Percentiles rank a stretch among this genome's conserved stretches.
Evolutionary conservation across 495 filamentous ascomycete species (phyloP).

Genomic region (Talaromyces wortmannii): DNA sequence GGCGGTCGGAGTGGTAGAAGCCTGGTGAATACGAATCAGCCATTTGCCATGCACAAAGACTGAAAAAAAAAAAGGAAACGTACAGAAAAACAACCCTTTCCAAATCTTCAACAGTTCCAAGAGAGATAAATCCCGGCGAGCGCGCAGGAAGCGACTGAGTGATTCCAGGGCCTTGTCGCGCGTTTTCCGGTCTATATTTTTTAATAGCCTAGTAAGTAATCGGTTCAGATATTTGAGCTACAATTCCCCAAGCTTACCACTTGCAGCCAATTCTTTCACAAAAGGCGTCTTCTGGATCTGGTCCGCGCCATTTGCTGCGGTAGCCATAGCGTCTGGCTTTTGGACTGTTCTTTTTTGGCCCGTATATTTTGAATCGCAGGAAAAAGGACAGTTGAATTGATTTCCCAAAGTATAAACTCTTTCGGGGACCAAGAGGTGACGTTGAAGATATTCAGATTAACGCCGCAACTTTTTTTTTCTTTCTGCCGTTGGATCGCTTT

Average conservation of each 20-base stretch:
- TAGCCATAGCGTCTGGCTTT: constrained; percentile 1
- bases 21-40: too few species aligned
- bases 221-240: too few species aligned
- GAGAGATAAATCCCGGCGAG: constrained; percentile 56
- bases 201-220: too few species aligned
- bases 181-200: constrained; percentile 60
- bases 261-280: constrained; percentile 69
- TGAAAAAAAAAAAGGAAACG: constrained; percentile 5
- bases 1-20: constrained; percentile 91
- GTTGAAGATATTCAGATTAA: background rate
- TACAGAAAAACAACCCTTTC: constrained; percentile 95
- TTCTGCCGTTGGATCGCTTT: background rate
- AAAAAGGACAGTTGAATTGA: background rate
- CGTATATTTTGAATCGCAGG: background rate
- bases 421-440: too few species aligned
- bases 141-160: constrained; percentile 69
- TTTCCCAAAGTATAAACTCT: too few species aligned
- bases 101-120: constrained; percentile 87
- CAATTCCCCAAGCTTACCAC: constrained; percentile 42
- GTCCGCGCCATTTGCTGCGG: constrained; percentile 16
- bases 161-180: constrained; percentile 76
- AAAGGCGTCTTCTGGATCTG: constrained; percentile 59
- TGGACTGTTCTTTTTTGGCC: background rate
- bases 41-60: too few species aligned
- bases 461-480: background rate